Base-by-base conservation (phyloP, 2,329 filamentous ascomycete species). In the Trichophyton benhamiae region DNA sequence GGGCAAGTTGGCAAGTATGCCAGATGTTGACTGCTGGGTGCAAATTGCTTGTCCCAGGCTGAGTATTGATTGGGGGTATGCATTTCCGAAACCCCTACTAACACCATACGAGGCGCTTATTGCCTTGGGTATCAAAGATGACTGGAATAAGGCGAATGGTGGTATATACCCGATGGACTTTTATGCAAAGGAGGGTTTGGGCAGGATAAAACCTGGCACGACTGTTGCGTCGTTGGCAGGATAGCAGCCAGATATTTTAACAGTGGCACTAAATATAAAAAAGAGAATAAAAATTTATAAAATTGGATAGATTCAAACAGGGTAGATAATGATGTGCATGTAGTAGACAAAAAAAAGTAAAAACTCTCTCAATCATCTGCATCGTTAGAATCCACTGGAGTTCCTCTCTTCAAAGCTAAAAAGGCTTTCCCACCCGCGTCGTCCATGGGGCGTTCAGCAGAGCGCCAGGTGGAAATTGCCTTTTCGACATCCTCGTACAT, bases 21-120 rank as follows among this genome's bases (percentile, higher is more conserved):
- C 78, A 33, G 92, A 97, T 69, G 89, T 99, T 1, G 92, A 96
- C 71, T 95, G 91, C 68, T 99, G 94, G 94, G 92, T 99, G 44
- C 94, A 99, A 75, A 91, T 99, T 58, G 94, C 94, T 3, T 99
- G 94, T 75, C 94, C 94, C n/a, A 79, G 94, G 58, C 72, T 99
- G 72, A 97, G 92, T 73, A 99, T 99, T 67, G 94, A 99, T 76
- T 99, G 94, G 94, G 94, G 94, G 0, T 97, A 97, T 76, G 94
- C 94, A 0, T 99, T 99, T 71, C 83, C 90, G 0, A 78, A 89
- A 55, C 94, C 94, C 57, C 73, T 99, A 62, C 75, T 99, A 70
- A 97, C 92, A 59, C 92, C 94, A 1, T 96, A 99, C 68, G 94
- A 99, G 77, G 94, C 94, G 5, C 81, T 97, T 63, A 86, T 99